Evolutionary conservation across 2,329 filamentous ascomycete genomes (phyloP).

Genomic region (Venturia effusa): DNA sequence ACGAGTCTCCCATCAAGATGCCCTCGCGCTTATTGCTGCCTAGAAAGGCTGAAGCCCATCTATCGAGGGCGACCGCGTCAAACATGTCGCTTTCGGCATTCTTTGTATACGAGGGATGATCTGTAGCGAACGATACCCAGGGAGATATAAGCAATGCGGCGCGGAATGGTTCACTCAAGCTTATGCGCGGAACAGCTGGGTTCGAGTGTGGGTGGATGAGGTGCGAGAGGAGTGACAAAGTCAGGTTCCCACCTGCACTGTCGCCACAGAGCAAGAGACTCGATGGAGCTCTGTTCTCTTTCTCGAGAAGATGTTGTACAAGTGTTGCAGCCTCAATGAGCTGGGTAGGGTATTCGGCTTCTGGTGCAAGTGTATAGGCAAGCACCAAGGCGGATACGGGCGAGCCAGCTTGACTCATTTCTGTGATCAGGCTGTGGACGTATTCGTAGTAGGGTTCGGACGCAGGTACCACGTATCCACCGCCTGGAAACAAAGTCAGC

Average conservation of each 20-base stretch:
- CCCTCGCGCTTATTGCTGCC: neutral
- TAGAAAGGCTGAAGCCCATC: conserved; percentile 1
- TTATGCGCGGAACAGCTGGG: conserved; percentile 36
- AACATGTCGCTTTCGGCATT: conserved; percentile 10
- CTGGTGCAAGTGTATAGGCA: conserved; percentile 47
- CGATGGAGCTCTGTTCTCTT: conserved; percentile 22
- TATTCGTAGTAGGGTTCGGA: conserved; percentile 38
- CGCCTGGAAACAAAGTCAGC: conserved; percentile 28
- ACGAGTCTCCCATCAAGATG: conserved; percentile 7
- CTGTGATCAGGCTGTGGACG: conserved; percentile 34
- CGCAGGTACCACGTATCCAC: conserved; percentile 44
- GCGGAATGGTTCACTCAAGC: conserved; percentile 19
- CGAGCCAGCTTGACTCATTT: conserved; percentile 32
- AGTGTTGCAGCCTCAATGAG: conserved; percentile 35
- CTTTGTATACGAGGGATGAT: neutral
- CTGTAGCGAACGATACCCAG: conserved; percentile 7
- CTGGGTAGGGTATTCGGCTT: conserved; percentile 36
- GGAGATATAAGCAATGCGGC: conserved; percentile 6
- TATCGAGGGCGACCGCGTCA: conserved; percentile 1
- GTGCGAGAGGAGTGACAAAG: conserved; percentile 2
- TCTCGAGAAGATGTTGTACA: conserved; percentile 32
- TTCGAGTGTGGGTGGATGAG: conserved; percentile 9
- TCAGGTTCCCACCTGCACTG: conserved; percentile 7
- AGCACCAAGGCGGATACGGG: conserved; percentile 41
- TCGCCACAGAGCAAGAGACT: conserved; percentile 22